Base-by-base conservation (phyloP, 257 asterid genomes). In the Voacanga thouarsii region DNA sequence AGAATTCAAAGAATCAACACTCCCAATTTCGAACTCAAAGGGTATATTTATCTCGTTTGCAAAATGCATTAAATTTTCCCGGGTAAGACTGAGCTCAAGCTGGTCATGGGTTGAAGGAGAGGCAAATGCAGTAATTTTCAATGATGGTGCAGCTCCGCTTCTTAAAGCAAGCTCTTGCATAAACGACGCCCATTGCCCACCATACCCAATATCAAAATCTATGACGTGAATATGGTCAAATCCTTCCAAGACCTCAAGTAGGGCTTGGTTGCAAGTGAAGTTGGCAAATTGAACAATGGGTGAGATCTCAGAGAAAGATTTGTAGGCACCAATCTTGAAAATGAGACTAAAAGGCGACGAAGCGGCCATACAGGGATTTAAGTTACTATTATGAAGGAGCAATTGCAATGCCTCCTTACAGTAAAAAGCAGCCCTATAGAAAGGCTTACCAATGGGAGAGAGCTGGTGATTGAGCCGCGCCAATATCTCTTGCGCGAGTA, bases 401-500 rank as follows among this genome's bases (percentile, higher is more conserved):
- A 84, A 83, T 80, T 88, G 93, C 80, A 93, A 79, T 5, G 99
- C 92, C 85, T 96, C 97, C 89, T 92, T 92, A 83, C 88, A 92
- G 77, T 94, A 90, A 80, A 92, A 93, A 83, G 98, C 94, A 82
- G 98, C 98, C 94, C 97, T 81, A 19, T 81, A 76, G 80, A 94
- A 92, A 83, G 99, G 98, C 94, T 93, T 96, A 49, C 96, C 97
- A 71, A 88, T 87, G 45, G 98, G 96, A 82, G 98, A 90, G 90
- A 94, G 94, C 87, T 90, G 96, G 86, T 96, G 99, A 96, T 96
- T 96, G 99, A 96, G 99, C 99, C 99, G 99, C 97, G 98, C 99
- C 99, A 96, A 96, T 96, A 96, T 94, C 99, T 82, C 94, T 84
- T 94, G 98, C 96, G 98, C 98, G 96, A 89, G 97, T 83, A 81